A percentile compares a stretch with the other conserved stretches of the same genome.
Evolutionary conservation across 192 early-diverging fungal genomes (phyloP).

Genomic region (Chytriomyces sp.): DNA sequence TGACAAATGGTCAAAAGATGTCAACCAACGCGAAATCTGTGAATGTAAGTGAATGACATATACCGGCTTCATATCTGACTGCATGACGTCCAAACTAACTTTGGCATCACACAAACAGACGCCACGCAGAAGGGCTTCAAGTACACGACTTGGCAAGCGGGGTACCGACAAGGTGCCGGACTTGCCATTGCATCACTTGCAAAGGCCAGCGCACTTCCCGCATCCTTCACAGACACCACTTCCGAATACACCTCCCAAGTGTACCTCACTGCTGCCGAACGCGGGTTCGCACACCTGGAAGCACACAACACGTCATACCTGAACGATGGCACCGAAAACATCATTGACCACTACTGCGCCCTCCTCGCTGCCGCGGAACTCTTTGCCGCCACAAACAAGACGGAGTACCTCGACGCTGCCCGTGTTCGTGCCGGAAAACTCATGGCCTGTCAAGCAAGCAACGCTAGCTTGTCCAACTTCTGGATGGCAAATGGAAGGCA

Average conservation of each 20-base stretch:
- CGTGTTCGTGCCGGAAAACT: background rate
- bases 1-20: constrained; percentile 33
- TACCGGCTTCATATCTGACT: too few species aligned
- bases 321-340: constrained; percentile 24
- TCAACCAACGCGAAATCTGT: constrained; percentile 30
- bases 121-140: constrained; percentile 29
- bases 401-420: constrained; percentile 19
- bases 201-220: background rate
- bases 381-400: constrained; percentile 16
- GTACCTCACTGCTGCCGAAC: constrained; percentile 25
- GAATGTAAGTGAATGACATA: constrained; percentile 3
- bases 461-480: constrained; percentile 9
- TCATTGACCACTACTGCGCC: constrained; percentile 29
- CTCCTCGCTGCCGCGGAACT: constrained; percentile 25
- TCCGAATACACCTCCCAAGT: background rate
- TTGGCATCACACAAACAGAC: background rate
- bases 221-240: constrained; percentile 18
- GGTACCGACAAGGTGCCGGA: constrained; percentile 24
- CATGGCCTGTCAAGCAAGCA: constrained; percentile 5
- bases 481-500: constrained; percentile 22
- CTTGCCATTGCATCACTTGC: constrained; percentile 20
- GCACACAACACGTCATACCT: constrained; percentile 12
- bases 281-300: constrained; percentile 25
- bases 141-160: constrained; percentile 27
- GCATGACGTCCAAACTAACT: too few species aligned